Base-by-base conservation (phyloP, 116 monocot species). In the Cymodocea nodosa region DNA sequence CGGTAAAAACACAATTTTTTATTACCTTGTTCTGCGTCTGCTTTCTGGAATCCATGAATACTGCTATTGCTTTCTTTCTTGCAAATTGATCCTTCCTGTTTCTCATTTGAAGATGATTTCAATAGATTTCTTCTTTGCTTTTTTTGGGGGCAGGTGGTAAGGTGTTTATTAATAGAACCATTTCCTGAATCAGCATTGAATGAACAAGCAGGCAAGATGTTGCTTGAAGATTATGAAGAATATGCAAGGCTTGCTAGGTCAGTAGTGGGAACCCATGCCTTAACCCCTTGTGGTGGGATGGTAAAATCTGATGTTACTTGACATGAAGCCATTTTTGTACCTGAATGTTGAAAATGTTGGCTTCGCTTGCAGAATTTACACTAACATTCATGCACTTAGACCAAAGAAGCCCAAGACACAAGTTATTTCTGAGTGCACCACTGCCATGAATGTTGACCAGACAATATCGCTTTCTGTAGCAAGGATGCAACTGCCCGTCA, bases 171-270 rank as follows among this genome's bases (percentile, higher is more conserved):
- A 35, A 87, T 87, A 23, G 84, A 84, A 70, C 87, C 87, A 30
- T 87, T 87, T 67, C 87, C 87, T 6, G 87, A 87, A 72, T 87
- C 84, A n/a, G 84, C 87, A 24, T 76, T 87, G 39, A 87, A 87
- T 63, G 87, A 87, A 50, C 87, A 87, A 61, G 84, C 87, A 22
- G 87, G 84, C 35, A 87, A 87, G 56, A 73, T 87, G 81, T 50
- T 87, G 71, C 84, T 87, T 14, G 84, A 87, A 69, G 72, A 87
- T 68, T 87, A 87, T 23, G 74, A 79, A 34, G 87, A 84, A 54
- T 87, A 87, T 70, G 81, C 87, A 25, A 69, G 74, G 49, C 84
- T 77, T 78, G 87, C 87, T 50, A 81, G 81, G 84, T 87, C 16
- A 25, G 67, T 17, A 40, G 30, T 30, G 30, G 30, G 30, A 30